Conservation (phyloP, 495 filamentous ascomycete genomes). For the Tirmania nivea region DNA sequence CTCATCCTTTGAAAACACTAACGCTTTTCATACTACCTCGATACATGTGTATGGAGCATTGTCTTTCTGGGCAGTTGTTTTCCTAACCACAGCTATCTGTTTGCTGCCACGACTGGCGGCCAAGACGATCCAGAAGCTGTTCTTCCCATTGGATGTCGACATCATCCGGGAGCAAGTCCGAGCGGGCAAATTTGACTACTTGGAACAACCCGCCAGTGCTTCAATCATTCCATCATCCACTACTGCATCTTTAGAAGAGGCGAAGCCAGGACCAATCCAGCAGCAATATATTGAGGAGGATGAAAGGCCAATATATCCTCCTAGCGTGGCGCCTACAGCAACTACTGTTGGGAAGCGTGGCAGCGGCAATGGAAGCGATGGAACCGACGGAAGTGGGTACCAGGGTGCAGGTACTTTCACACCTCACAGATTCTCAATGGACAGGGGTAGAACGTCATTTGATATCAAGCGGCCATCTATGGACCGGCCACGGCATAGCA, state of each 20-base stretch:
- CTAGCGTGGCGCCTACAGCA: conserved; percentile 52
- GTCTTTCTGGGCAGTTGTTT: conserved; percentile 65
- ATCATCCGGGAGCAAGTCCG: conserved; percentile 85
- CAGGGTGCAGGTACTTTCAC: conserved; percentile 20
- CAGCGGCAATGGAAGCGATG: conserved; percentile 80
- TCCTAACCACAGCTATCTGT: conserved; percentile 54
- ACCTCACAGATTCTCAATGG: conserved; percentile 27
- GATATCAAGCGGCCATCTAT: conserved; percentile 8
- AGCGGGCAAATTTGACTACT: conserved; percentile 54
- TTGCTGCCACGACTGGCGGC: conserved; percentile 65
- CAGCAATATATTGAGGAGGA: conserved; percentile 43
- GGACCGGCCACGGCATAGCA: conserved; percentile 41
- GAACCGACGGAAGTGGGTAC: conserved; percentile 68
- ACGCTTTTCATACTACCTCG: conserved; percentile 54
- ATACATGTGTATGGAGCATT: conserved; percentile 56
- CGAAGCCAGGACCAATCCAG: conserved; percentile 37
- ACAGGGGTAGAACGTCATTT: background rate
- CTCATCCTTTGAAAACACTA: conserved; percentile 42
- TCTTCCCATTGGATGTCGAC: conserved; percentile 78
- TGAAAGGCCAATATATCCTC: conserved; percentile 78
- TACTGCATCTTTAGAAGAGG: conserved; percentile 37
- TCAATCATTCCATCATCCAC: conserved; percentile 18
- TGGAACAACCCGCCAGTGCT: conserved; percentile 24
- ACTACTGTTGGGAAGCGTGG: conserved; percentile 55
- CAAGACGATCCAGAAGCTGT: conserved; percentile 82